Evolutionary conservation across 257 asterid species (phyloP).

Genomic region (Plantago major): DNA sequence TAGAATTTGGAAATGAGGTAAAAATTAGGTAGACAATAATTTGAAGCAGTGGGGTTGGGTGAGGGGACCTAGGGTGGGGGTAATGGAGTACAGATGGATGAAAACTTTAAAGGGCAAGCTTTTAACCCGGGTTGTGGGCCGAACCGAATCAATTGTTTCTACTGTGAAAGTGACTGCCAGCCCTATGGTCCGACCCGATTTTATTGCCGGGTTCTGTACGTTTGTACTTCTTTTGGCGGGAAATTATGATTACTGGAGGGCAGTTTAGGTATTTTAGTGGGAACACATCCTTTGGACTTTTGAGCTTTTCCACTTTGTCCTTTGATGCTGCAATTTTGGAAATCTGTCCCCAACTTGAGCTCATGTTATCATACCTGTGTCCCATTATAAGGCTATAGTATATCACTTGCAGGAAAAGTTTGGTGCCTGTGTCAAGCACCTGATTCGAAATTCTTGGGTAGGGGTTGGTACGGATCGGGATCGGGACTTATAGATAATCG

Average conservation of each 20-base stretch:
- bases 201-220: slow-evolving; percentile 1
- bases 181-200: neutral
- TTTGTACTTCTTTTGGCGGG: slow-evolving; percentile 34
- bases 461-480: too few species aligned
- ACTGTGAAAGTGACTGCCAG: slow-evolving; percentile 21
- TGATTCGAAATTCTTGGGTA: too few species aligned
- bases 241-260: slow-evolving; percentile 23
- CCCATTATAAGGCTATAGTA: too few species aligned
- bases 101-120: slow-evolving; percentile 30
- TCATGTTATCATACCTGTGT: too few species aligned
- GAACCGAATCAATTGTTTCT: slow-evolving; percentile 20
- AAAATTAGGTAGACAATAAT: slow-evolving; percentile 7
- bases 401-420: too few species aligned
- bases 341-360: neutral
- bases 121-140: slow-evolving; percentile 42
- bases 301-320: neutral
- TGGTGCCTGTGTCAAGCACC: too few species aligned
- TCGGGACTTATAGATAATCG: too few species aligned
- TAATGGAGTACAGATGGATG: slow-evolving; percentile 68
- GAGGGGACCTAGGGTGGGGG: slow-evolving; percentile 18
- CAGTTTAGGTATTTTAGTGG: slow-evolving; percentile 22
- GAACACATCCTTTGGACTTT: neutral
- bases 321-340: slow-evolving; percentile 4
- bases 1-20: neutral
- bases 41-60: neutral